These are phyloP conservation scores for Cantharellus anzutake DNA, from an alignment of 768 basidiomycete species.

Conservation along the genomic window DNA sequence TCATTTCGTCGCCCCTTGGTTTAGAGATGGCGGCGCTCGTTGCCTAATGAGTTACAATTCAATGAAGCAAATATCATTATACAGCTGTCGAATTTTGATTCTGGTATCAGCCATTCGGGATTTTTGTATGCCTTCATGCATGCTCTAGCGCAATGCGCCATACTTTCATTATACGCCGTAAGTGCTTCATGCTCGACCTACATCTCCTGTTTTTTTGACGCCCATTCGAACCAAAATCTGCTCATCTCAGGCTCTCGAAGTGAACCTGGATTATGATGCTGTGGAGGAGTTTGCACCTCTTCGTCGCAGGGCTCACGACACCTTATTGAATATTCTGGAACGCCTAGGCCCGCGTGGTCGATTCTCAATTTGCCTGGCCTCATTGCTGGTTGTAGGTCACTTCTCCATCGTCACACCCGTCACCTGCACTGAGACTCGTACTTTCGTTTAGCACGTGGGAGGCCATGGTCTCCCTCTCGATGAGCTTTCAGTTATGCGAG, in stretches of 20 bases:
- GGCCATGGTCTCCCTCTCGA: not conserved
- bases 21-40: conserved; percentile 43
- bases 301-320: not conserved
- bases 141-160: conserved; percentile 46
- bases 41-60: conserved; percentile 56
- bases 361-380: not conserved
- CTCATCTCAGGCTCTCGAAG: not conserved
- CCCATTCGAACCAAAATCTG: not conserved
- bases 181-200: conserved; percentile 13
- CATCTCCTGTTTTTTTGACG: not conserved
- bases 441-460: not conserved
- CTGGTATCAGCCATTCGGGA: conserved; percentile 46
- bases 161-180: conserved; percentile 44
- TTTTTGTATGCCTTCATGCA: conserved; percentile 46
- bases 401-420: not conserved
- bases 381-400: not conserved
- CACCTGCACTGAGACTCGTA: not conserved
- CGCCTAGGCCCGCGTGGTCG: not conserved
- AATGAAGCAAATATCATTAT: conserved; percentile 47
- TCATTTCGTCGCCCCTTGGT: not conserved
- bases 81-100: conserved; percentile 62
- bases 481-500: not conserved
- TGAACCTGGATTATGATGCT: not conserved
- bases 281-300: not conserved
- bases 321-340: not conserved